Percentiles rank a stretch among this genome's conserved stretches.
Conservation (phyloP, 148 eudicot genomes). For the Chenopodium formosanum region DNA sequence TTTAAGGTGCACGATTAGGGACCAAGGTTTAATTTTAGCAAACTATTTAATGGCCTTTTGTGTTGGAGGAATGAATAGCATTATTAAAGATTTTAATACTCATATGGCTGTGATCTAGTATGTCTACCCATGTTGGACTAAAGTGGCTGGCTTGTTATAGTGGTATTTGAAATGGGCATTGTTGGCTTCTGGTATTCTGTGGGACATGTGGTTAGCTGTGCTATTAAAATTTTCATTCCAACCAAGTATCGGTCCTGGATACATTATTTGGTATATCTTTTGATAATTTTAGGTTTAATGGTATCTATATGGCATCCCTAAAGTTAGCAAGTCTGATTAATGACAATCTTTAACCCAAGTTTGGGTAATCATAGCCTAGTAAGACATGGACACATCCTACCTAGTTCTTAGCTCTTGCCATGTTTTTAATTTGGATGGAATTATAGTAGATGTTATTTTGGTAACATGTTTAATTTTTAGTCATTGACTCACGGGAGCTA, state of each 20-base stretch:
- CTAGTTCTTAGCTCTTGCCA: not conserved
- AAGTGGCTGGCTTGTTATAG: not conserved
- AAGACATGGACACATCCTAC: not conserved
- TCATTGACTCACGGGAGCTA: not conserved
- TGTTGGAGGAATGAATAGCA: no score
- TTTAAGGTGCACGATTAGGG: no score
- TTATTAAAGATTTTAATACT: no score
- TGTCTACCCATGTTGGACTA: not conserved
- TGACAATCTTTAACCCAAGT: not conserved
- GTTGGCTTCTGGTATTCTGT: not conserved
- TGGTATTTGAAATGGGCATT: not conserved
- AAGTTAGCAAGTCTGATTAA: not conserved
- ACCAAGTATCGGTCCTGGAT: not conserved
- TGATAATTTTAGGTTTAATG: no score
- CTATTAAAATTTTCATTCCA: no score
- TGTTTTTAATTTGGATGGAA: not conserved
- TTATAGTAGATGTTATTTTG: not conserved
- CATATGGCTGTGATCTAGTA: no score
- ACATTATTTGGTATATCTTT: not conserved
- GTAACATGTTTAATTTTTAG: not conserved
- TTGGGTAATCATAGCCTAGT: not conserved
- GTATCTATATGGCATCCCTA: not conserved
- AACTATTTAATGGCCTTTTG: no score
- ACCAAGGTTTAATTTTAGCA: no score
- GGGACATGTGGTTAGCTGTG: not conserved